Evolutionary conservation across 192 early-diverging fungal species (phyloP).

Genomic region (Funneliformis geosporum): DNA sequence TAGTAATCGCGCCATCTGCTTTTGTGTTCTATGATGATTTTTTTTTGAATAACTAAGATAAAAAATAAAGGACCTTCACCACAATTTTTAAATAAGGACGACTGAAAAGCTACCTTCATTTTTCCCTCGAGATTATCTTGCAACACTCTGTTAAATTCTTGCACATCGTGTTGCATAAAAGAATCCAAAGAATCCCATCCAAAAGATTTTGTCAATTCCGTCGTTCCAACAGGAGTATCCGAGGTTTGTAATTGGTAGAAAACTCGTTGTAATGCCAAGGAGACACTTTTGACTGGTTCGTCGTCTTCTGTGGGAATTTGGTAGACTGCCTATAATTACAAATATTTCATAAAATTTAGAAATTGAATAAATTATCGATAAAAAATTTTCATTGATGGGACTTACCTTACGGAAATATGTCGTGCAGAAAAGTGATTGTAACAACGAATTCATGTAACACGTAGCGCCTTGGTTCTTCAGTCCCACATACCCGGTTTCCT

Average conservation of each 20-base stretch:
- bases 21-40: constrained; percentile 62
- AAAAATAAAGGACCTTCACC: not conserved
- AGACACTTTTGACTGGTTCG: constrained; percentile 83
- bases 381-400: not conserved
- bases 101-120: constrained; percentile 76
- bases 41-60: not conserved
- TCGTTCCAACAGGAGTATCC: constrained; percentile 79
- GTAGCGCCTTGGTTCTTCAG: constrained; percentile 97
- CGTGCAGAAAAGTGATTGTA: constrained; percentile 94
- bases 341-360: not conserved
- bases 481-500: constrained; percentile 88
- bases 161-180: constrained; percentile 99
- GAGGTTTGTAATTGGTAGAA: constrained; percentile 88
- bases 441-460: constrained; percentile 98
- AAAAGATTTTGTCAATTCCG: constrained; percentile 96
- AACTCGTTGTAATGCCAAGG: constrained; percentile 90
- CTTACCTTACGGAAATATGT: constrained; percentile 83
- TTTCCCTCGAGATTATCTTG: constrained; percentile 96
- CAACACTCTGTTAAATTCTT: constrained; percentile 96
- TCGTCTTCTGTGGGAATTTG: constrained; percentile 91
- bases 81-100: not conserved
- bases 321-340: constrained; percentile 63
- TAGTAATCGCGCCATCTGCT: constrained; percentile 88
- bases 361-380: not conserved
- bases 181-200: constrained; percentile 96